A percentile compares a stretch with the other conserved stretches of the same genome.
Conservation (phyloP, 306 rosid genomes). For the Boehmeria nivea region DNA sequence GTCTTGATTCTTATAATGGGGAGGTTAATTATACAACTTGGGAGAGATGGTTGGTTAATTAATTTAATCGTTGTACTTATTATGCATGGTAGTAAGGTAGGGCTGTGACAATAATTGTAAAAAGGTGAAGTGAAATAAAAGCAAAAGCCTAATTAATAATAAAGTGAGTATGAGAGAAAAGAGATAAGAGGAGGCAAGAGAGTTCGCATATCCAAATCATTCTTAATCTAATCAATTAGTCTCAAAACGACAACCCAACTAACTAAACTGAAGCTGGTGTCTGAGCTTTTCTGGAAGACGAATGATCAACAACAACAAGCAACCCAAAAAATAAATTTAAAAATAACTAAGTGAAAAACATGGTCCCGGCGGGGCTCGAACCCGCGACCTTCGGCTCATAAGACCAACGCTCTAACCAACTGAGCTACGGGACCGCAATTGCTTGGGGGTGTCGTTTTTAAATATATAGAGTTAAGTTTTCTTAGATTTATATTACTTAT, state of each 20-base stretch:
- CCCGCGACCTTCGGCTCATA: conserved; percentile 71
- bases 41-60: conserved; percentile 17
- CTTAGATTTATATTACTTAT: no score
- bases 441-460: no score
- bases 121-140: conserved; percentile 39
- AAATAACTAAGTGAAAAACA: fast-evolving
- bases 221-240: conserved; percentile 11
- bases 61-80: no score
- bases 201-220: conserved; percentile 15
- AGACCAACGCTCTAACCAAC: conserved; percentile 69
- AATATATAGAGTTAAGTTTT: no score
- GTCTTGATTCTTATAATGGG: not conserved
- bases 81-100: conserved; percentile 18
- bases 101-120: conserved; percentile 18
- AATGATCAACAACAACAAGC: conserved; percentile 26
- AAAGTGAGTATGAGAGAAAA: no score
- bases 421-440: conserved; percentile 50
- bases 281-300: conserved; percentile 55
- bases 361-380: conserved; percentile 66
- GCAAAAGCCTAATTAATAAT: conserved; percentile 14
- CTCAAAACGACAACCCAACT: conserved; percentile 45
- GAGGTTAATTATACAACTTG: not conserved
- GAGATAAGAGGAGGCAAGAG: conserved; percentile 7
- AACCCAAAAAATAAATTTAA: not conserved
- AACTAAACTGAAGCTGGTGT: conserved; percentile 44